These are phyloP conservation scores for Papiliotrema flavescens DNA, from an alignment of 1,284 basidiomycete species.

Conservation along the genomic window DNA sequence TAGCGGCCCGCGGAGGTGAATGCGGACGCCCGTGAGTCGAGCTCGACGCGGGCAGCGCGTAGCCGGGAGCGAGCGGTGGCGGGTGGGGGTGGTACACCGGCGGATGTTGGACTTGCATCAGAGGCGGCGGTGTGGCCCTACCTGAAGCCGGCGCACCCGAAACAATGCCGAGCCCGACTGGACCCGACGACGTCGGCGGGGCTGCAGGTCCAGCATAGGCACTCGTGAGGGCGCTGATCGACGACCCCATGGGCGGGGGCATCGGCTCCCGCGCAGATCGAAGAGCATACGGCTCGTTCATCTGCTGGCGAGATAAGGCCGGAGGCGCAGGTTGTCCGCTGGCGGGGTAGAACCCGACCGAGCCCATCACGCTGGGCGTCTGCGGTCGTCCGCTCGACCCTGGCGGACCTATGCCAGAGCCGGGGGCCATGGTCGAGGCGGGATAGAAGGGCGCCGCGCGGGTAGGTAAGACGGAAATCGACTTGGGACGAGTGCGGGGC, in stretches of 20 bases:
- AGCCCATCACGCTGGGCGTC: constrained; percentile 10
- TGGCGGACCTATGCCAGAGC: neutral
- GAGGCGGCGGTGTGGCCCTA: neutral
- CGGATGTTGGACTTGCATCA: neutral
- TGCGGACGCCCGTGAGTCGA: neutral
- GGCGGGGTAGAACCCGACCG: constrained; percentile 30
- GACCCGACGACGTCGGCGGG: neutral
- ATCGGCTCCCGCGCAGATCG: constrained; percentile 35
- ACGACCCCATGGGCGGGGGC: constrained; percentile 31
- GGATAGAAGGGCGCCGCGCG: constrained; percentile 36
- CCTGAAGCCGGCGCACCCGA: neutral
- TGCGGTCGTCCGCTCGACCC: constrained; percentile 13
- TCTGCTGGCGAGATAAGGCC: neutral
- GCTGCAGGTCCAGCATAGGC: constrained; percentile 5
- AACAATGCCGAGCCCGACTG: neutral
- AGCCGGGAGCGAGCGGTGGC: neutral
- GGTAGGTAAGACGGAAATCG: constrained; percentile 30
- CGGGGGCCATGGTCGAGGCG: too few relatives aligned
- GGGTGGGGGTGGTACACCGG: neutral
- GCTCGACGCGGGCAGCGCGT: neutral
- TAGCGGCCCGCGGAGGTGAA: constrained; percentile 8
- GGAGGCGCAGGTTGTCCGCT: constrained; percentile 34
- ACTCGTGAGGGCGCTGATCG: constrained; percentile 17
- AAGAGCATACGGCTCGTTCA: constrained; percentile 24
- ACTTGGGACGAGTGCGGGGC: constrained; percentile 42